Conservation (phyloP, 2,329 filamentous ascomycete genomes). For the Aspergillus terreus region DNA sequence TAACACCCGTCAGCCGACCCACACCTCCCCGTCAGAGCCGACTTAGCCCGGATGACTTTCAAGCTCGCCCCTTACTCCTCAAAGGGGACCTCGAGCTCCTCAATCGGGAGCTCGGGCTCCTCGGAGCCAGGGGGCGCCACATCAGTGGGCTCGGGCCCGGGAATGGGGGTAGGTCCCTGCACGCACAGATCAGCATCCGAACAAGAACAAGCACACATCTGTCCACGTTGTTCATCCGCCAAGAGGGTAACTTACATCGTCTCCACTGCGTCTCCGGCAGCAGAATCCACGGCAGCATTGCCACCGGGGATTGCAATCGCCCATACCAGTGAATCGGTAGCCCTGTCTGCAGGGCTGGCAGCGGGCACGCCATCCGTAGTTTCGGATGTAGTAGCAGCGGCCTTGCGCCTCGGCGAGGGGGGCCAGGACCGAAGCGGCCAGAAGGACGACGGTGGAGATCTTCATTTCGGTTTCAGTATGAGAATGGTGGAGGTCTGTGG, state of each 20-base stretch:
- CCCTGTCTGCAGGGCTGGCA: not conserved
- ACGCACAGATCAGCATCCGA: not conserved
- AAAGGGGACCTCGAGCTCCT: no score
- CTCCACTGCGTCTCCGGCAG: not conserved
- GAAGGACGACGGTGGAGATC: not conserved
- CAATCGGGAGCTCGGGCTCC: no score
- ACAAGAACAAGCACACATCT: not conserved
- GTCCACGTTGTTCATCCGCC: not conserved
- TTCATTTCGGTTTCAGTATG: not conserved
- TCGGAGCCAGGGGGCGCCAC: no score
- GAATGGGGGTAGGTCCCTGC: no score
- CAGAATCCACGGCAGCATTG: slow-evolving; percentile 4
- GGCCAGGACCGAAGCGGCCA: not conserved
- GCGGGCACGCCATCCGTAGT: not conserved
- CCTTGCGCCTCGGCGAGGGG: not conserved
- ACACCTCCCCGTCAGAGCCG: no score
- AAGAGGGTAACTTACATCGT: not conserved
- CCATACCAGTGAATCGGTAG: not conserved
- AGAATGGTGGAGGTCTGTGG: not conserved
- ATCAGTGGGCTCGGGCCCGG: no score
- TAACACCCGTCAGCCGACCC: no score
- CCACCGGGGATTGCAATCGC: not conserved
- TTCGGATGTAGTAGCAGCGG: slow-evolving; percentile 1
- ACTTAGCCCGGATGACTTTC: no score
- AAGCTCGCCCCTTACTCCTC: no score